Conservation (phyloP, 306 rosid species). For the Castanea crenata region DNA sequence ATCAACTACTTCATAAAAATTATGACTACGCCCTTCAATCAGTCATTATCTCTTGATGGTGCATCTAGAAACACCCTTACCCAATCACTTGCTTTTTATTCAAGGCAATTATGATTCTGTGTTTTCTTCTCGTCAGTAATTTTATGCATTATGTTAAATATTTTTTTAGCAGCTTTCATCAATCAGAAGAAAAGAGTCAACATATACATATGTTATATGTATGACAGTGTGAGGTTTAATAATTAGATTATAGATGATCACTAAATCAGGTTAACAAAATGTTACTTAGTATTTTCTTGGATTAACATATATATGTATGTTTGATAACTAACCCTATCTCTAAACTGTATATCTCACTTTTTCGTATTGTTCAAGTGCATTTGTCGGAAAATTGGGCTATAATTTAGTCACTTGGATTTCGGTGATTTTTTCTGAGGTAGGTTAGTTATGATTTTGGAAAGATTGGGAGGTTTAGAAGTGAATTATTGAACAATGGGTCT, state of each 20-base stretch:
- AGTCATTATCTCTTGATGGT: too few species aligned
- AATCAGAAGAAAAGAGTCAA: neutral
- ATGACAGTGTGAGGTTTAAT: too few species aligned
- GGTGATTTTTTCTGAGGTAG: conserved; percentile 36
- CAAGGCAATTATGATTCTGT: neutral
- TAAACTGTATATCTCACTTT: neutral
- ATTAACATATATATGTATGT: neutral
- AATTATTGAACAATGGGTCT: conserved; percentile 19
- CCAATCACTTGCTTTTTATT: too few species aligned
- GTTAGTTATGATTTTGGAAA: conserved; percentile 67
- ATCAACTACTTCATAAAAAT: neutral
- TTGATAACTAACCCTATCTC: conserved; percentile 40
- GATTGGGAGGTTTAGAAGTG: conserved; percentile 39
- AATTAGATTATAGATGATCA: too few species aligned
- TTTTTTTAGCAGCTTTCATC: neutral
- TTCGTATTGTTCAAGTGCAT: conserved; percentile 1
- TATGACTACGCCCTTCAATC: too few species aligned
- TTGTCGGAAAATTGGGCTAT: conserved; percentile 31
- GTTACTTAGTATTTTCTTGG: too few species aligned
- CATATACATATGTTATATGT: too few species aligned
- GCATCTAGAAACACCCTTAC: neutral
- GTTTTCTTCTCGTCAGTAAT: neutral
- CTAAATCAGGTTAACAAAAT: too few species aligned
- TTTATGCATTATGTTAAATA: neutral
- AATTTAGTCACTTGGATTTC: conserved; percentile 4